A percentile compares a stretch with the other conserved stretches of the same genome.
phyloP scores from a whole-genome alignment of 352 stramenopile genomes.

The Phytophthora fragariae region DNA sequence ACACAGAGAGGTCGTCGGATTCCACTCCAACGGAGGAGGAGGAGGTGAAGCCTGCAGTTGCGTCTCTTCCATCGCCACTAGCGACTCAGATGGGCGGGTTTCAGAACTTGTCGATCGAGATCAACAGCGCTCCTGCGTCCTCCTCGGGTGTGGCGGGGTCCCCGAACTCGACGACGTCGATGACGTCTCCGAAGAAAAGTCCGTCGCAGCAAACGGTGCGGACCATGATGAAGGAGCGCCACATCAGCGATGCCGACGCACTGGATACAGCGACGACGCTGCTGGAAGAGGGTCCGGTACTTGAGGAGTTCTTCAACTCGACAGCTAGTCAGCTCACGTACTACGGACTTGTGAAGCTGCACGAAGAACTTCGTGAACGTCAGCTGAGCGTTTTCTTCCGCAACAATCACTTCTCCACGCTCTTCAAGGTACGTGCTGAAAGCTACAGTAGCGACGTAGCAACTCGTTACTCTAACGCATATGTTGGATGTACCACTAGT shows the following conservation, averaged over 20 bases:
- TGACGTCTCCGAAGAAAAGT: constrained; percentile 57
- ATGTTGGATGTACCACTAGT: constrained; percentile 47
- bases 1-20: not conserved
- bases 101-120: constrained; percentile 55
- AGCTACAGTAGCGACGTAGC: not conserved
- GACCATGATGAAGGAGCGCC: constrained; percentile 79
- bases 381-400: constrained; percentile 97
- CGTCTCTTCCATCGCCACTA: constrained; percentile 19
- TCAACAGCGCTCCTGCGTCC: constrained; percentile 21
- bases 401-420: constrained; percentile 99
- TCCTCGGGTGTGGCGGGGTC: constrained; percentile 4
- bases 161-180: constrained; percentile 28
- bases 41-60: constrained; percentile 17
- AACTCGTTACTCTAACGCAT: constrained; percentile 1
- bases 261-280: constrained; percentile 62
- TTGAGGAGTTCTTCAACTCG: constrained; percentile 92
- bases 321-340: constrained; percentile 96
- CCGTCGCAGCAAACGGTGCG: constrained; percentile 75
- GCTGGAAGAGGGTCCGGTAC: constrained; percentile 78
- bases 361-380: constrained; percentile 91
- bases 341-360: constrained; percentile 92
- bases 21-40: constrained; percentile 24
- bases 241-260: constrained; percentile 76
- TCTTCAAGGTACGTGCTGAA: constrained; percentile 88
- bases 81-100: constrained; percentile 30